Percentiles rank a stretch among this genome's conserved stretches.
Conservation (phyloP, 345 rosid species). For the Rhodomyrtus tomentosa region DNA sequence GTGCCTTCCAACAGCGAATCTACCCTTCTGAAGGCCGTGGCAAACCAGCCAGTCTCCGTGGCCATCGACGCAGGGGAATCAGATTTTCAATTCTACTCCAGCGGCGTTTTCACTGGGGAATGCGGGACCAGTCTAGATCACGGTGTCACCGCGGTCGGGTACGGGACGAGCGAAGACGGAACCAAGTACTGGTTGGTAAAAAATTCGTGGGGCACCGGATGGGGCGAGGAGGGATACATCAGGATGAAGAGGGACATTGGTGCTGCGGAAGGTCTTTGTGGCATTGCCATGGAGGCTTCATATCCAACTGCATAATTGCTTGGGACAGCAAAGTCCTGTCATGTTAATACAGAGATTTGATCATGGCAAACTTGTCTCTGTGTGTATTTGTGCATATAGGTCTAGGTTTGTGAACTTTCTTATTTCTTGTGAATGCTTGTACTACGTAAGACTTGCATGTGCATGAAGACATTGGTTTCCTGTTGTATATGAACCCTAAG, state of each 20-base stretch:
- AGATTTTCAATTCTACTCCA: slow-evolving; percentile 3
- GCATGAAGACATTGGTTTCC: background rate
- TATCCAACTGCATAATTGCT: slow-evolving; percentile 6
- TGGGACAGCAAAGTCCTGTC: background rate
- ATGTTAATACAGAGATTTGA: too few relatives aligned
- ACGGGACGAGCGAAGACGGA: too few relatives aligned
- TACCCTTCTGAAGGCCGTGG: slow-evolving; percentile 6
- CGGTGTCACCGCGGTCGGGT: too few relatives aligned
- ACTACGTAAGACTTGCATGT: background rate
- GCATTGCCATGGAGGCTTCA: slow-evolving; percentile 9
- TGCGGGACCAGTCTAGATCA: too few relatives aligned
- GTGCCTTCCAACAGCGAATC: too few relatives aligned
- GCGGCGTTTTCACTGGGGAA: background rate
- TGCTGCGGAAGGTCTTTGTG: slow-evolving; percentile 8
- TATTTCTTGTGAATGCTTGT: background rate
- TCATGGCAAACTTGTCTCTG: background rate
- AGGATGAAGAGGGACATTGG: slow-evolving; percentile 7
- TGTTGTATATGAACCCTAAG: background rate
- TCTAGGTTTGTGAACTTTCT: background rate
- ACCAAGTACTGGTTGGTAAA: too few relatives aligned
- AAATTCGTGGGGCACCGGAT: too few relatives aligned
- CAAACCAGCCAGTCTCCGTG: slow-evolving; percentile 6
- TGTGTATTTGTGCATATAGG: too few relatives aligned
- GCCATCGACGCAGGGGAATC: slow-evolving; percentile 3
- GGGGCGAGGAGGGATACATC: slow-evolving; percentile 13